phyloP scores from a whole-genome alignment of 2,329 filamentous ascomycete species.

The Fusarium humuli region DNA sequence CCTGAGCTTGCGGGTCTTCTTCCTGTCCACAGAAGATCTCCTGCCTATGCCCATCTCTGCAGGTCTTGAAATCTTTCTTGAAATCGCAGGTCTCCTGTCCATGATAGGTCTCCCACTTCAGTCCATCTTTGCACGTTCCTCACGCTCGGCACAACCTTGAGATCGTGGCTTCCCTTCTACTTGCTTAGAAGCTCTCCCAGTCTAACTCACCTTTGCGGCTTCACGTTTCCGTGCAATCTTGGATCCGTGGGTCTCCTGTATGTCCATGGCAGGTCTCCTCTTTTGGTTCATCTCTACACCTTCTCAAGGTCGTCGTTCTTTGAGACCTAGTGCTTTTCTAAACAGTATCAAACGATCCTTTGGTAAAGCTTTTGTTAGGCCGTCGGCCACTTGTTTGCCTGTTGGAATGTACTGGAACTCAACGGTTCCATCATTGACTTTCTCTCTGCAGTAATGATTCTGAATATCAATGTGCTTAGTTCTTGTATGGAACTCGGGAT shows the following conservation, averaged over 20 bases:
- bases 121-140: too few species aligned
- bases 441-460: not conserved
- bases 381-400: not conserved
- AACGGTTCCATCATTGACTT: not conserved
- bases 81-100: not conserved
- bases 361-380: not conserved
- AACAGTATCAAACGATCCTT: not conserved
- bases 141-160: too few species aligned
- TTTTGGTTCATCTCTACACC: not conserved
- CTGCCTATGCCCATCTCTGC: not conserved
- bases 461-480: not conserved
- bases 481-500: too few species aligned
- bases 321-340: not conserved
- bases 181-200: too few species aligned
- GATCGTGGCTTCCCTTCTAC: too few species aligned
- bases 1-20: not conserved
- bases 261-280: not conserved
- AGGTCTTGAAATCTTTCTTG: not conserved
- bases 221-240: not conserved
- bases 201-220: not conserved
- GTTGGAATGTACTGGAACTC: not conserved
- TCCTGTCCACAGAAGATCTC: not conserved
- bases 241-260: not conserved
- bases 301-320: not conserved
- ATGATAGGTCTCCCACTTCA: not conserved